Conservation (phyloP, 176 grass and related monocot genomes). For the Aegilops sharonensis region DNA sequence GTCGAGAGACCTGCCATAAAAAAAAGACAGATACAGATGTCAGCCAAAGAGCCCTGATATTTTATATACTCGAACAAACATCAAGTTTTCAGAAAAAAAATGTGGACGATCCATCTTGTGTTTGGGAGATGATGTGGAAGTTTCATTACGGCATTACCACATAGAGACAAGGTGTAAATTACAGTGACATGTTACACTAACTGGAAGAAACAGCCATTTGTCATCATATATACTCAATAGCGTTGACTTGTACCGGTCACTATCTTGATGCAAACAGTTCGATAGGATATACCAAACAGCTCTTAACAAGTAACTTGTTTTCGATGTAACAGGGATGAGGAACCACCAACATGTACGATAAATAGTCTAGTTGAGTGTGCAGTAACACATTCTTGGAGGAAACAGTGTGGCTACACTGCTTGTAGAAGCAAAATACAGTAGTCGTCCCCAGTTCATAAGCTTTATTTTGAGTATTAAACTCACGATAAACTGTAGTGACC, state of each 20-base stretch:
- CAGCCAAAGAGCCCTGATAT: slow-evolving; percentile 23
- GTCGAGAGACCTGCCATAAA: slow-evolving; percentile 57
- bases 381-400: neutral
- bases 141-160: neutral
- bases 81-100: neutral
- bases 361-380: neutral
- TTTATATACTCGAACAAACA: slow-evolving; percentile 1
- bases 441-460: neutral
- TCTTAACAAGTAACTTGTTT: neutral
- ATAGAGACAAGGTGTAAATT: neutral
- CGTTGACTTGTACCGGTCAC: neutral
- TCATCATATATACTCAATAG: neutral
- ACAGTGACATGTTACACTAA: neutral
- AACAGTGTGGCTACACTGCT: neutral
- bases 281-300: neutral
- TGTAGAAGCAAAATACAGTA: neutral
- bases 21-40: slow-evolving; percentile 28
- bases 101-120: neutral
- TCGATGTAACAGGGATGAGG: neutral
- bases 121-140: neutral
- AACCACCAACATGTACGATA: neutral
- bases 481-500: neutral
- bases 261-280: neutral
- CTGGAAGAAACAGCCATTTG: neutral
- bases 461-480: neutral